Percentiles rank a stretch among this genome's conserved stretches.
phyloP scores from a whole-genome alignment of 768 basidiomycete species.

The Mycena vulgaris region DNA sequence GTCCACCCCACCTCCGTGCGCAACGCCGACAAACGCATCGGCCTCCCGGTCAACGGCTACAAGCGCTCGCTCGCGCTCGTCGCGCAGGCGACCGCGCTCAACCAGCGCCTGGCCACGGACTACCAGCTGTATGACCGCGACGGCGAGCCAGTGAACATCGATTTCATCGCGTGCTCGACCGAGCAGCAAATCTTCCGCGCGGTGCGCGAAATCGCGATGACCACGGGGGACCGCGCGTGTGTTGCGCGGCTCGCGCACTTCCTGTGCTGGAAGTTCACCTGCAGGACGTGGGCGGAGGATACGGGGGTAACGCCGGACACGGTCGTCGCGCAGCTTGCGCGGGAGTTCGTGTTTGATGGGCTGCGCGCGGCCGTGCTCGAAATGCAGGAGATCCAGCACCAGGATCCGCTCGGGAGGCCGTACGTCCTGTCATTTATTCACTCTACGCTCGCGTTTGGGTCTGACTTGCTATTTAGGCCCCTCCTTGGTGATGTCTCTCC shows the following conservation, averaged over 20 bases:
- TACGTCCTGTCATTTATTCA: not conserved
- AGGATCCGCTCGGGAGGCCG: slow-evolving; percentile 11
- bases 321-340: slow-evolving; percentile 18
- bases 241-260: slow-evolving; percentile 13
- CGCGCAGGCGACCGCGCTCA: not conserved
- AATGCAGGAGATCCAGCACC: not conserved
- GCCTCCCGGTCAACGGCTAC: slow-evolving; percentile 3
- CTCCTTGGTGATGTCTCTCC: too few species aligned
- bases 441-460: too few species aligned
- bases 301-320: not conserved
- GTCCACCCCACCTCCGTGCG: not conserved
- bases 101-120: not conserved
- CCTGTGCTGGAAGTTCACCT: not conserved
- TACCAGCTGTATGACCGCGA: not conserved
- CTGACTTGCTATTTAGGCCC: too few species aligned
- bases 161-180: not conserved
- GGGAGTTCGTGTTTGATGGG: slow-evolving; percentile 1
- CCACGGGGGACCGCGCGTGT: not conserved
- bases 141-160: not conserved
- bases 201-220: not conserved
- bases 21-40: not conserved
- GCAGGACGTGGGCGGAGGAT: not conserved
- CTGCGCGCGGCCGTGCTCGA: slow-evolving; percentile 9
- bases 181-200: not conserved
- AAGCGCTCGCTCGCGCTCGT: slow-evolving; percentile 6